Evolutionary conservation across 495 filamentous ascomycete genomes (phyloP).

Genomic region (Cudoniella acicularis): DNA sequence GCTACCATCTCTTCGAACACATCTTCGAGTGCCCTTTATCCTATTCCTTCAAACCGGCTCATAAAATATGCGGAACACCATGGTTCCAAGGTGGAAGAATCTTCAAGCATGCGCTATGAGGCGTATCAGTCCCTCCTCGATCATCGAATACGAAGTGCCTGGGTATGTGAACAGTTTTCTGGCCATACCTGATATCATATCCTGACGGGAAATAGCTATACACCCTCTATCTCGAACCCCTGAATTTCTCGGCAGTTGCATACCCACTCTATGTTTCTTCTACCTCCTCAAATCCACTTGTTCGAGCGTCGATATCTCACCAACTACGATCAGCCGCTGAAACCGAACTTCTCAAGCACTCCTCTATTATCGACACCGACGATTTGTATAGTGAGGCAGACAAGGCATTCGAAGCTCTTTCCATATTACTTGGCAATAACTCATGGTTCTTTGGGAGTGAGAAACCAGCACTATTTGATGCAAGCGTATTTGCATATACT

Average conservation of each 20-base stretch:
- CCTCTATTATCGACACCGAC: constrained; percentile 55
- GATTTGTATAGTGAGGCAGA: constrained; percentile 64
- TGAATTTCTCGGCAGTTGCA: constrained; percentile 62
- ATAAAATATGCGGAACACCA: constrained; percentile 62
- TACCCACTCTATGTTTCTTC: constrained; percentile 65
- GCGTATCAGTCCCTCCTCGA: constrained; percentile 83
- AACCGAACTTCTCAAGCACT: constrained; percentile 63
- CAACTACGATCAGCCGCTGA: constrained; percentile 69
- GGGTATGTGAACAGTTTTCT: constrained; percentile 49
- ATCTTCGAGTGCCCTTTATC: constrained; percentile 24
- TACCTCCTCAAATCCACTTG: constrained; percentile 54
- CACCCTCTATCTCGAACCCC: constrained; percentile 67
- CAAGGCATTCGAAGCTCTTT: constrained; percentile 72
- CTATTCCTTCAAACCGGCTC: constrained; percentile 64
- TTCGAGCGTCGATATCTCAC: constrained; percentile 54
- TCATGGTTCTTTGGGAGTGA: constrained; percentile 63
- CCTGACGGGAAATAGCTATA: constrained; percentile 54
- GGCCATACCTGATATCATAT: not conserved
- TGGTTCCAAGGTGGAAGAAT: constrained; percentile 45
- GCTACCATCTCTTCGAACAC: constrained; percentile 28
- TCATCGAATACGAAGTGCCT: constrained; percentile 76
- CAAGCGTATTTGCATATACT: constrained; percentile 87
- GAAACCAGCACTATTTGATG: constrained; percentile 75
- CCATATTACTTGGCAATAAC: constrained; percentile 59
- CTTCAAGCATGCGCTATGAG: constrained; percentile 59